Evolutionary conservation across 768 basidiomycete species (phyloP), one percentile per base, ranked within the genome.

Genomic region (Artomyces pyxidatus): DNA sequence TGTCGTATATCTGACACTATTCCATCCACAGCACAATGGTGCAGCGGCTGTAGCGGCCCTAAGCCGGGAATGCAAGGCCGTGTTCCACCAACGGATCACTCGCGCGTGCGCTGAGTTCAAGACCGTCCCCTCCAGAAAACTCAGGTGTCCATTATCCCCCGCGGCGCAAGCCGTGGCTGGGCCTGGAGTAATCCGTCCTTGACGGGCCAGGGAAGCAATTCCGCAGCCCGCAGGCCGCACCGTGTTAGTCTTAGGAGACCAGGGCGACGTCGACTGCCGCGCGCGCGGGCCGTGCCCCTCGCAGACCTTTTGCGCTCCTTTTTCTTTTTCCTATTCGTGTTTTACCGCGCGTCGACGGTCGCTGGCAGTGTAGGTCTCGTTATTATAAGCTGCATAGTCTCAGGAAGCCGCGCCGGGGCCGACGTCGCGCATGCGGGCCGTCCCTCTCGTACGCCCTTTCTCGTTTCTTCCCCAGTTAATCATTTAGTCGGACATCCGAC

Each of bases 91-190:
- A 79, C 84, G 77, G 65, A 55, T 39, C 59, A 66, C 66, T 69
- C 77, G n/a, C 70, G 65, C 76, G 87, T 79, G 87, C 87, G 86
- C 87, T 85, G 81, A 51, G 83, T 88, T 88, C 87, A 84, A 88
- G 84, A 75, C 85, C 76, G 80, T 81, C 83, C 83, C 85, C 87
- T 88, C 85, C 84, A 80, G 87, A 89, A 87, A 88, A 88, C 83
- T 89, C 88, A 85, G 86, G 65, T 84, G 68, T 74, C 78, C 81
- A 76, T 78, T 76, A 75, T 75, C 67, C 71, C 70, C 75, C 78
- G 72, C 67, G 52, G 64, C 74, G 80, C 68, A 88, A 81, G 77
- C 68, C 27, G 65, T 77, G 82, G 73, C 55, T 52, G 73, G 65
- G 69, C 76, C 79, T 81, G 83, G 87, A 84, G 84, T 88, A 88